Conservation (phyloP, 768 basidiomycete species). For the Amanita muscaria region DNA sequence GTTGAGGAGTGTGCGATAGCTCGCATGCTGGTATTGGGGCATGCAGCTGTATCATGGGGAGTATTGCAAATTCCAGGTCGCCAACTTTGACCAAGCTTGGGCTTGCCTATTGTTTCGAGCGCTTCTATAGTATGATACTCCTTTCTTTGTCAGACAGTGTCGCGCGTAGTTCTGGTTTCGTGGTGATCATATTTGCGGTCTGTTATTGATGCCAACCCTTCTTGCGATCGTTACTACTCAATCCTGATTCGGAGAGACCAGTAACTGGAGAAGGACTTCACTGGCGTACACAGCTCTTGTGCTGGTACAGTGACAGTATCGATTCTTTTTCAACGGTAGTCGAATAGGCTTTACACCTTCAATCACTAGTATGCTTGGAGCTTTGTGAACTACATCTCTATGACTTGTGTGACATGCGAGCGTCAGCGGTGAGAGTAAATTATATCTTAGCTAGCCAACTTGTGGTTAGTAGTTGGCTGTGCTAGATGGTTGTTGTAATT, state of each 20-base stretch:
- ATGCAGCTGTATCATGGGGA: constrained; percentile 55
- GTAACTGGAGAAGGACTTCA: constrained; percentile 51
- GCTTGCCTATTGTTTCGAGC: constrained; percentile 53
- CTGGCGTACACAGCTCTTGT: constrained; percentile 58
- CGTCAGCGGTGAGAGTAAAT: too few relatives aligned
- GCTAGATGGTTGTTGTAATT: too few relatives aligned
- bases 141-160: constrained; percentile 65
- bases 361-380: too few relatives aligned
- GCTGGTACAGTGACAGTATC: constrained; percentile 53
- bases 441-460: too few relatives aligned
- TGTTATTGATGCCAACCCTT: too few relatives aligned
- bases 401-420: too few relatives aligned
- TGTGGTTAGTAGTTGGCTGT: too few relatives aligned
- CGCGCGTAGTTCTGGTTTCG: constrained; percentile 54
- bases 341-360: too few relatives aligned
- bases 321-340: constrained; percentile 26
- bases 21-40: constrained; percentile 55
- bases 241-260: constrained; percentile 51
- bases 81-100: constrained; percentile 12
- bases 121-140: constrained; percentile 77
- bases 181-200: constrained; percentile 60
- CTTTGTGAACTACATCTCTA: too few relatives aligned
- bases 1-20: constrained; percentile 52
- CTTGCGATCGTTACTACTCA: constrained; percentile 62
- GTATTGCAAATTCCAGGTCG: constrained; percentile 19